phyloP scores from a whole-genome alignment of 768 basidiomycete species.

The Boletellus emodensis region DNA sequence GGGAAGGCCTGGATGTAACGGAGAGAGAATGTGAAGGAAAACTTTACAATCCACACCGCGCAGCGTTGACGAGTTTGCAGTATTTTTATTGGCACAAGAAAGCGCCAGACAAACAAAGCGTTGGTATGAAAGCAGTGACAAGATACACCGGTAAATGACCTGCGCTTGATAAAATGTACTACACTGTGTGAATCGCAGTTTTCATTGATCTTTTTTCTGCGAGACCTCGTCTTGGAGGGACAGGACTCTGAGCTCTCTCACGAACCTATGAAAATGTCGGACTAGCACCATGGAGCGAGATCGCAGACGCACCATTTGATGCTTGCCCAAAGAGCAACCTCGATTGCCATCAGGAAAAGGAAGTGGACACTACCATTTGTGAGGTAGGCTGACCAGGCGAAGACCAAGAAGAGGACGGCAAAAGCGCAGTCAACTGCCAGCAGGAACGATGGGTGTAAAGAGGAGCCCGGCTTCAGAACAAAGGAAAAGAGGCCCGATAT shows the following conservation, averaged over 20 bases:
- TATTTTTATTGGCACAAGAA: slow-evolving; percentile 83
- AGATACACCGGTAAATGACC: slow-evolving; percentile 40
- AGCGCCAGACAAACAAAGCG: slow-evolving; percentile 69
- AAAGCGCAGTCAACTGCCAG: slow-evolving; percentile 62
- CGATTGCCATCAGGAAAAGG: slow-evolving; percentile 60
- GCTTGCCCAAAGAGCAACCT: slow-evolving; percentile 69
- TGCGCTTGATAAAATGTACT: neutral
- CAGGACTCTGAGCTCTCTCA: slow-evolving; percentile 53
- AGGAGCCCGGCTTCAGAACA: slow-evolving; percentile 72
- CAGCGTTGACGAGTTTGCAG: slow-evolving; percentile 37
- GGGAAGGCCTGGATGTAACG: slow-evolving; percentile 89
- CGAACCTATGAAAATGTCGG: slow-evolving; percentile 47
- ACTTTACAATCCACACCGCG: neutral
- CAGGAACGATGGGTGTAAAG: slow-evolving; percentile 67
- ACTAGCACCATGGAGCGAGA: neutral
- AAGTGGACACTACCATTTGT: slow-evolving; percentile 68
- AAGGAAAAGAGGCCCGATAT: slow-evolving; percentile 42
- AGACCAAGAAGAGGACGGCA: slow-evolving; percentile 50
- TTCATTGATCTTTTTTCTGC: slow-evolving; percentile 27
- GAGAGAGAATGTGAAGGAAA: slow-evolving; percentile 80
- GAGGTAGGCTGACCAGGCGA: slow-evolving; percentile 53
- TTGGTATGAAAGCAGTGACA: slow-evolving; percentile 81
- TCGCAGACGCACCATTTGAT: slow-evolving; percentile 64
- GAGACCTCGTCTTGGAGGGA: slow-evolving; percentile 16
- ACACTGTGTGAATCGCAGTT: neutral